Evolutionary conservation across 2,329 filamentous ascomycete species (phyloP), one percentile per base, ranked within the genome.

Genomic region (Beauveria brongniartii): DNA sequence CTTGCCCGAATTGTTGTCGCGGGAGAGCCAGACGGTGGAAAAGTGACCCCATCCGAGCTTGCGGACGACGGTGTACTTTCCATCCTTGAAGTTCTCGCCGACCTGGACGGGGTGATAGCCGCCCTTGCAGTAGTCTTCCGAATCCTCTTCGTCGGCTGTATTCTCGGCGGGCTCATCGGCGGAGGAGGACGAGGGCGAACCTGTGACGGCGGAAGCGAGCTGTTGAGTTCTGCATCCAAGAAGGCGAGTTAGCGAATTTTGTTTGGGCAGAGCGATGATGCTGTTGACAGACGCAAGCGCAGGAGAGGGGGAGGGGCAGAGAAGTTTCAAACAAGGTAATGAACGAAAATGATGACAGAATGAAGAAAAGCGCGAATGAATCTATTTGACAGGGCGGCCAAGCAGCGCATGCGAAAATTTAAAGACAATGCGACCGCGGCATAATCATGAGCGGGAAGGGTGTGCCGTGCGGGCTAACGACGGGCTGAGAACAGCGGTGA

Each of bases 41-140:
- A 97, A 99, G 72, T 97, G 93, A 65, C 94, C 94, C 93, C 93
- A 97, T 67, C 93, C 93, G 58, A 97, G 82, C 80, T 97, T 97
- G 77, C 92, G 89, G 74, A 97, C 90, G 62, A 97, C 87, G 18
- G 92, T 94, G 77, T 99, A 99, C 78, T 91, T 93, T 68, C 91
- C 92, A 73, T 97, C 91, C 74, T 97, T 97, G 83, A 97, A 97
- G 71, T 92, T 89, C 78, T 99, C 94, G 69, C 94, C 94, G 63
- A 97, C 89, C 69, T 86, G 83, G 55, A 99, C 94, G 3, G 94
- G 94, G 72, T 99, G 94, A 75, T 97, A 99, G 63, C 94, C 94
- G 70, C 94, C 94, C 78, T 97, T 97, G 84, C 93, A 97, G 80
- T 99, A 99, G 76, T 99, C 94, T 77, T 97, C 93, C 53, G 91